A percentile compares a stretch with the other conserved stretches of the same genome.
phyloP scores from a whole-genome alignment of 1,284 basidiomycete genomes.

The Moesziomyces antarcticus region DNA sequence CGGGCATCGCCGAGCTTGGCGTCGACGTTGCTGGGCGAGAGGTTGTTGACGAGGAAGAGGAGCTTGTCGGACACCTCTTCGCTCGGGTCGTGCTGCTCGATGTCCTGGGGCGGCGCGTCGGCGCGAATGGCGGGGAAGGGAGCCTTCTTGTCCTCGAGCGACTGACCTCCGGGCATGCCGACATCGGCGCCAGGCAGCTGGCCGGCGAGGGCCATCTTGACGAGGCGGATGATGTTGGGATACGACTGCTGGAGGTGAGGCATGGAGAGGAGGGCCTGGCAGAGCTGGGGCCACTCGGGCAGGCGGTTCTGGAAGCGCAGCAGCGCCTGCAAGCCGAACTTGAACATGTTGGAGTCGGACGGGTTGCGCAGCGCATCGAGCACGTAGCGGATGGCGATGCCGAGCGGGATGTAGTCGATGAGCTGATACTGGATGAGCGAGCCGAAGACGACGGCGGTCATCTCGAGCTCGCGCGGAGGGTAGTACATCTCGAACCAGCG shows the following conservation, averaged over 20 bases:
- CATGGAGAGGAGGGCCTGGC: slow-evolving; percentile 87
- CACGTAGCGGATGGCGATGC: slow-evolving; percentile 96
- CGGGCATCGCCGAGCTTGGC: slow-evolving; percentile 70
- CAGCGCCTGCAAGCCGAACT: slow-evolving; percentile 93
- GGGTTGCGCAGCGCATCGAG: slow-evolving; percentile 83
- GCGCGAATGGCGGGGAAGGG: slow-evolving; percentile 69
- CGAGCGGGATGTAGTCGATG: slow-evolving; percentile 93
- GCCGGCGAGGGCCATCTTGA: slow-evolving; percentile 54
- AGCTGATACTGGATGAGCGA: slow-evolving; percentile 93
- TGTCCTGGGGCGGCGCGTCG: slow-evolving; percentile 67
- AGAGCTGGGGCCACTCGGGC: slow-evolving; percentile 92
- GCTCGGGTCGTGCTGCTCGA: slow-evolving; percentile 73
- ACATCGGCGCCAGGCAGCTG: slow-evolving; percentile 31
- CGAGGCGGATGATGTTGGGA: slow-evolving; percentile 76
- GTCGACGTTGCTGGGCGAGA: slow-evolving; percentile 93
- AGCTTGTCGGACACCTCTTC: slow-evolving; percentile 93
- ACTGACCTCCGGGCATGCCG: slow-evolving; percentile 32
- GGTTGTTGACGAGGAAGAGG: slow-evolving; percentile 97
- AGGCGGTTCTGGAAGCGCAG: slow-evolving; percentile 87
- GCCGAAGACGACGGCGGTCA: slow-evolving; percentile 96
- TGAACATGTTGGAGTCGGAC: slow-evolving; percentile 91
- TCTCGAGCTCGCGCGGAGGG: slow-evolving; percentile 89
- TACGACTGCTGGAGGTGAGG: slow-evolving; percentile 86
- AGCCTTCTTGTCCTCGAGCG: slow-evolving; percentile 63
- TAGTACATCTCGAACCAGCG: slow-evolving; percentile 96